These are phyloP conservation scores for Cladosporium sphaerospermum DNA, from an alignment of 2,329 filamentous ascomycete species.

Conservation along the genomic window DNA sequence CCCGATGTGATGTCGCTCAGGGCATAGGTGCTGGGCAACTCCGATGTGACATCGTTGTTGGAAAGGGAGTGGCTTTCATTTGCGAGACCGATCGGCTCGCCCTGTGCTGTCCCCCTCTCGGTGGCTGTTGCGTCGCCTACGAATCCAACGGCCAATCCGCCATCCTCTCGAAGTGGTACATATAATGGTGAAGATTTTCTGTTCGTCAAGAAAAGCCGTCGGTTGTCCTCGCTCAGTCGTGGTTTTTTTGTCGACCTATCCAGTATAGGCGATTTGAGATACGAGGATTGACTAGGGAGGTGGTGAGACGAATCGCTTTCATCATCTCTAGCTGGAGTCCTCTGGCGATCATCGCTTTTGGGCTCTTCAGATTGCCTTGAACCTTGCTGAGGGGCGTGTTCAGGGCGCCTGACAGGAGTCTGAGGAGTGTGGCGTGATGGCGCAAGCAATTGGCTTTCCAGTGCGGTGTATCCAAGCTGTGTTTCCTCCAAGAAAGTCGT, in stretches of 20 bases:
- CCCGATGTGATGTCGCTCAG: conserved; percentile 24
- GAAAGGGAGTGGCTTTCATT: neutral
- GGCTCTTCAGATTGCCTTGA: neutral
- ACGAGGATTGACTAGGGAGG: conserved; percentile 19
- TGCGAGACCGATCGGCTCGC: too few relatives aligned
- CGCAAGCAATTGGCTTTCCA: conserved; percentile 38
- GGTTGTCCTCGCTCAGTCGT: neutral
- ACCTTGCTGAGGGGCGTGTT: neutral
- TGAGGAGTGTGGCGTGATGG: conserved; percentile 13
- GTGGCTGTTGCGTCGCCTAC: neutral
- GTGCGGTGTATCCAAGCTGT: conserved; percentile 34
- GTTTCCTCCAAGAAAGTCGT: conserved; percentile 32
- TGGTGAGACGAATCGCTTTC: neutral
- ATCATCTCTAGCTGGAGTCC: neutral
- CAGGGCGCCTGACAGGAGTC: neutral
- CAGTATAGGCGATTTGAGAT: conserved; percentile 17
- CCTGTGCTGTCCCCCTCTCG: too few relatives aligned
- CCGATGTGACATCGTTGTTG: conserved; percentile 20
- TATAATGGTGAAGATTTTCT: neutral
- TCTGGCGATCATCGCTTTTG: neutral
- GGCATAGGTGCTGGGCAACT: conserved; percentile 31
- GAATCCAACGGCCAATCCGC: neutral
- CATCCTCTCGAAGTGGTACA: neutral
- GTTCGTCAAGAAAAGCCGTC: neutral
- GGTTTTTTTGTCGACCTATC: conserved; percentile 14